Evolutionary conservation across 306 rosid genomes (phyloP).

Genomic region (Fragaria vesca): DNA sequence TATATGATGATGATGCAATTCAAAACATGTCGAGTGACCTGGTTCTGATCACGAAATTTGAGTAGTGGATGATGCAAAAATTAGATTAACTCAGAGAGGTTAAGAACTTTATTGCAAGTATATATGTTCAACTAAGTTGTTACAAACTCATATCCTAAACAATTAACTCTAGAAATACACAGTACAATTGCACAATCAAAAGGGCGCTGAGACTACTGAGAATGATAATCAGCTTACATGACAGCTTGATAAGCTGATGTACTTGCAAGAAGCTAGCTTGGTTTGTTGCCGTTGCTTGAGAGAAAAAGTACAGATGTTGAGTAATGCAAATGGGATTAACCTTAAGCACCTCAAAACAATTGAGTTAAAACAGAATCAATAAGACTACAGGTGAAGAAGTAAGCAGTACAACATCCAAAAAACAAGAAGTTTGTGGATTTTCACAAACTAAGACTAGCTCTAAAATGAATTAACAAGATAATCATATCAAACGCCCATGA

Average conservation of each 20-base stretch:
- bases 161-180: neutral
- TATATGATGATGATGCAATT: slow-evolving; percentile 72
- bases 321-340: neutral
- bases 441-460: neutral
- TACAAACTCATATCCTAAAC: neutral
- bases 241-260: neutral
- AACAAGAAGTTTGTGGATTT: neutral
- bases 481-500: slow-evolving; percentile 51
- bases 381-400: neutral
- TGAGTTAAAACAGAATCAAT: neutral
- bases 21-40: slow-evolving; percentile 85
- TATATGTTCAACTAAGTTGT: neutral
- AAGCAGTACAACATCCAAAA: neutral
- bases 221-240: neutral
- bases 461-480: neutral
- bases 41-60: slow-evolving; percentile 80
- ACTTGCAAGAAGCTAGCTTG: neutral
- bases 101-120: neutral
- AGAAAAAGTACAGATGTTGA: neutral
- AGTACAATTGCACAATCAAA: neutral
- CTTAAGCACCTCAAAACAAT: neutral
- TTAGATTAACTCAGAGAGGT: neutral
- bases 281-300: neutral
- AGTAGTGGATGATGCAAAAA: slow-evolving; percentile 26
- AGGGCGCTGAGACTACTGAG: neutral